These are phyloP conservation scores for Tylopilus orsonianus DNA, from an alignment of 1,284 basidiomycete genomes.

Conservation along the genomic window DNA sequence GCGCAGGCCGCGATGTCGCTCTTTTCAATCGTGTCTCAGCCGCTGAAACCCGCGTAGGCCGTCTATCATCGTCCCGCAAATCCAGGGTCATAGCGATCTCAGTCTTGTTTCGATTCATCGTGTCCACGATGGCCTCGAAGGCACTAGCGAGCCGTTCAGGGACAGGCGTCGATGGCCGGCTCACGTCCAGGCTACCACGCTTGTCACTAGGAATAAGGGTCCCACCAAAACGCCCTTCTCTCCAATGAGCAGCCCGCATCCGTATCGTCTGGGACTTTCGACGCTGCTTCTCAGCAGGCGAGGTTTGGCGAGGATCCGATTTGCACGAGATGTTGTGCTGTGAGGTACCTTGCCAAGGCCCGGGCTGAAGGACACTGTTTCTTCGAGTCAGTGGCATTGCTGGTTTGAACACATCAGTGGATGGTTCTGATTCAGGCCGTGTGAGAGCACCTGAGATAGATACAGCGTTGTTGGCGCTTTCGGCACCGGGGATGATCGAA, in stretches of 20 bases:
- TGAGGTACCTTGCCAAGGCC: slow-evolving; percentile 12
- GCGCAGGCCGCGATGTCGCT: slow-evolving; percentile 16
- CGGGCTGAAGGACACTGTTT: slow-evolving; percentile 6
- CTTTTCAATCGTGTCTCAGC: slow-evolving; percentile 1
- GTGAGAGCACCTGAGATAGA: slow-evolving; percentile 10
- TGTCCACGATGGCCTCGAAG: slow-evolving; percentile 45
- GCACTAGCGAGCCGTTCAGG: slow-evolving; percentile 38
- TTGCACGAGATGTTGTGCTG: slow-evolving; percentile 3
- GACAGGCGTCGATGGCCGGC: slow-evolving; percentile 34
- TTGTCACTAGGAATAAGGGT: slow-evolving; percentile 26
- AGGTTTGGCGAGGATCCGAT: slow-evolving; percentile 1
- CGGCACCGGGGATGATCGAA: slow-evolving; percentile 15
- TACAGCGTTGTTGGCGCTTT: background rate
- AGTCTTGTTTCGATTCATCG: slow-evolving; percentile 30
- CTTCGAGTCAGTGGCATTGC: slow-evolving; percentile 8
- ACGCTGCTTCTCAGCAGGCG: slow-evolving; percentile 29
- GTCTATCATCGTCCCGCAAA: slow-evolving; percentile 13
- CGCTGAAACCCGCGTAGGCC: slow-evolving; percentile 1
- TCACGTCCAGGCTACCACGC: slow-evolving; percentile 13
- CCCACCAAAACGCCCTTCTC: slow-evolving; percentile 42
- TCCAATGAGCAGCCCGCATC: slow-evolving; percentile 45
- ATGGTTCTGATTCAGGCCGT: slow-evolving; percentile 2
- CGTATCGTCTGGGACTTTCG: slow-evolving; percentile 47
- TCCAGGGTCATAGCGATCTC: slow-evolving; percentile 11
- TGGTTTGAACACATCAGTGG: slow-evolving; percentile 6